A percentile compares a stretch with the other conserved stretches of the same genome.
These are phyloP conservation scores for Leccinum angustisporum DNA, from an alignment of 1,284 basidiomycete genomes.

Conservation along the genomic window DNA sequence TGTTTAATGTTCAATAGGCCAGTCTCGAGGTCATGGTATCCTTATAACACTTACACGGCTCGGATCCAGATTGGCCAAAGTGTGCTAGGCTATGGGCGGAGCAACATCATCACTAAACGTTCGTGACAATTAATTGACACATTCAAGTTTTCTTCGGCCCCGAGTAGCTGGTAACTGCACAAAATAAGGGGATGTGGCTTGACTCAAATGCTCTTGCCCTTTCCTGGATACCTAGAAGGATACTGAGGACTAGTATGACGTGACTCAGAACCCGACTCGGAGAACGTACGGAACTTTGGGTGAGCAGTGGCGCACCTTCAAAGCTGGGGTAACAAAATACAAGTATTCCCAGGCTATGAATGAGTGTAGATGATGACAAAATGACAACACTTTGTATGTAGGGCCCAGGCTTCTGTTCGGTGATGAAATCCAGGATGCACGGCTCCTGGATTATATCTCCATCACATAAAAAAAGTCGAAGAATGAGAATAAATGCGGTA, in stretches of 20 bases:
- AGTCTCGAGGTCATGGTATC: neutral
- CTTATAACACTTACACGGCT: neutral
- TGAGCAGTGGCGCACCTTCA: neutral
- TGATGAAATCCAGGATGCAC: neutral
- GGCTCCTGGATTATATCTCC: neutral
- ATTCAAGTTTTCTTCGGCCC: neutral
- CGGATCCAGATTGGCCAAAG: neutral
- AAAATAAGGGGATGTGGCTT: too few relatives aligned
- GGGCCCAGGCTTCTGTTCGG: neutral
- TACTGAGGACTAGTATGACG: neutral
- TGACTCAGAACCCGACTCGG: too few relatives aligned
- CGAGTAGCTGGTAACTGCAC: neutral
- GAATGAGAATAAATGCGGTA: neutral
- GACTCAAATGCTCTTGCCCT: neutral
- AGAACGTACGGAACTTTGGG: neutral
- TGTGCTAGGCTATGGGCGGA: neutral
- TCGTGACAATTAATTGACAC: neutral
- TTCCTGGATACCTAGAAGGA: neutral
- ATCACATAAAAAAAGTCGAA: neutral
- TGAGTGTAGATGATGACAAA: neutral
- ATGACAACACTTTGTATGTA: neutral
- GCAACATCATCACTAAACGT: neutral
- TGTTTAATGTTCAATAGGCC: conserved; percentile 30
- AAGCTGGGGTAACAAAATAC: neutral
- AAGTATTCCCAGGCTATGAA: neutral